Conservation (phyloP, 306 rosid species). For the Trifolium subterraneum region DNA sequence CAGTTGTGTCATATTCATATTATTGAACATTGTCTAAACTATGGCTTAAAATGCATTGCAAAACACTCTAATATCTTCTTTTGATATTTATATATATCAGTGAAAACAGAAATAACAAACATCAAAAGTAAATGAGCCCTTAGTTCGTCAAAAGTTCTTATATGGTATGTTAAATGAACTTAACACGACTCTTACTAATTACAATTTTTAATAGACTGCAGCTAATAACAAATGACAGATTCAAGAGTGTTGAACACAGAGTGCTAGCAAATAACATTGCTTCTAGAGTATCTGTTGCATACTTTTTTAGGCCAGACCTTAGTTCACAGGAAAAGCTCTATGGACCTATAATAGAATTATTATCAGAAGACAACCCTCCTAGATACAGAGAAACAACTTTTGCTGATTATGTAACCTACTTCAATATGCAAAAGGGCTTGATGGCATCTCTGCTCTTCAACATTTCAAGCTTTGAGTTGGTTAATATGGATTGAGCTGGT, state of each 20-base stretch:
- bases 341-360: slow-evolving; percentile 60
- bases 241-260: slow-evolving; percentile 44
- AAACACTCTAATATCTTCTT: no score
- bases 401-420: neutral
- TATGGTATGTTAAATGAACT: no score
- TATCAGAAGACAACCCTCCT: slow-evolving; percentile 56
- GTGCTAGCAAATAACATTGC: slow-evolving; percentile 32
- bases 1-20: no score
- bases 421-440: slow-evolving; percentile 30
- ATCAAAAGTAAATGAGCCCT: no score
- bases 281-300: slow-evolving; percentile 45
- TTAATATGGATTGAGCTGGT: no score
- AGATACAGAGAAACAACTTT: slow-evolving; percentile 46
- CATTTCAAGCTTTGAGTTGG: slow-evolving; percentile 1
- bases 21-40: no score
- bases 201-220: neutral
- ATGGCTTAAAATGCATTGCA: no score
- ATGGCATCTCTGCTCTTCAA: slow-evolving; percentile 42
- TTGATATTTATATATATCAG: no score
- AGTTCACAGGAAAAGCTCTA: neutral
- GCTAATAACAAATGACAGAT: slow-evolving; percentile 44
- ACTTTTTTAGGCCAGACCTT: slow-evolving; percentile 9
- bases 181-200: no score
- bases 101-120: no score
- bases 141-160: no score